phyloP scores from a whole-genome alignment of 2,329 filamentous ascomycete species.

The Emericellopsis atlantica region DNA sequence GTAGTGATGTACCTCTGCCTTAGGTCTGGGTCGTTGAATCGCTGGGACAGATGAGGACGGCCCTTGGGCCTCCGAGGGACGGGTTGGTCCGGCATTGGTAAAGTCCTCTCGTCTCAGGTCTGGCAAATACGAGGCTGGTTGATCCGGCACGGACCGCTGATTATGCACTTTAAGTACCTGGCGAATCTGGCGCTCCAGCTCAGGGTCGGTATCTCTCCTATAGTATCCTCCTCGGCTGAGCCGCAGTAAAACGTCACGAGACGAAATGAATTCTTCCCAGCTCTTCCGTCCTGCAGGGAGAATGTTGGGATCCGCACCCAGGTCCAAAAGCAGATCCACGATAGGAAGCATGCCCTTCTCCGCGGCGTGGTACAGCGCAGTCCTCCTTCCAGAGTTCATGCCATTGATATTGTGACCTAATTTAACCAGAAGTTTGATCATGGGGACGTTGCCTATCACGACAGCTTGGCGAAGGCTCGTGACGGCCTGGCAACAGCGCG shows the following conservation, averaged over 20 bases:
- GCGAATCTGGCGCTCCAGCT: background rate
- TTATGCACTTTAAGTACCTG: background rate
- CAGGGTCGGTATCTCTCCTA: background rate
- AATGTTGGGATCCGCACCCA: constrained; percentile 11
- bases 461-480: constrained; percentile 12
- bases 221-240: background rate
- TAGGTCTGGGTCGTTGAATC: background rate
- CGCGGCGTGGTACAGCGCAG: constrained; percentile 13
- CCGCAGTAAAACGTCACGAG: background rate
- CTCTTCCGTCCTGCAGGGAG: constrained; percentile 9
- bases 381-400: constrained; percentile 10
- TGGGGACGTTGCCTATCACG: constrained; percentile 7
- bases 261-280: constrained; percentile 12
- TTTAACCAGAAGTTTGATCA: constrained; percentile 10
- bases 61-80: background rate
- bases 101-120: background rate
- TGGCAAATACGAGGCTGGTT: too few relatives aligned
- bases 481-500: constrained; percentile 13
- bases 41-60: background rate
- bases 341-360: constrained; percentile 9
- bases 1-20: background rate
- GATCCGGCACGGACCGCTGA: too few relatives aligned
- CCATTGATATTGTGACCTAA: constrained; percentile 11
- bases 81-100: background rate
- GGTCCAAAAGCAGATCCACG: constrained; percentile 11